phyloP scores from a whole-genome alignment of 805 yeast species.

The Nematodospora valgi region DNA sequence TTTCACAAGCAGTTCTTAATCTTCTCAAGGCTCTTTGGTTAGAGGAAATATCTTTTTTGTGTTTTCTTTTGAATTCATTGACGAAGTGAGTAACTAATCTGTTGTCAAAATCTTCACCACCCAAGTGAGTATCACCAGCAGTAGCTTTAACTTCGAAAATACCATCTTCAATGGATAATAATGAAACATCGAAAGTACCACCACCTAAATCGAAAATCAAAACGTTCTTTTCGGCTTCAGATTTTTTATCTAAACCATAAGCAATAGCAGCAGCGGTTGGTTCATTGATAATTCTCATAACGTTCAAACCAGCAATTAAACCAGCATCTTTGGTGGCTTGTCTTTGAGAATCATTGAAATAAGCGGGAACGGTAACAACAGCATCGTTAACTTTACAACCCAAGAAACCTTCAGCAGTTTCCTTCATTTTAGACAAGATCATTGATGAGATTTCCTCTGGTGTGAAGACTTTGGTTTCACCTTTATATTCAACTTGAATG shows the following conservation, averaged over 20 bases:
- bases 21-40: constrained; percentile 98
- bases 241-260: constrained; percentile 52
- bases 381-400: constrained; percentile 64
- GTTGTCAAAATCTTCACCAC: constrained; percentile 99
- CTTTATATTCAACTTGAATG: constrained; percentile 80
- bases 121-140: constrained; percentile 53
- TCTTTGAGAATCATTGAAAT: constrained; percentile 96
- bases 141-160: constrained; percentile 48
- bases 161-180: constrained; percentile 47
- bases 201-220: constrained; percentile 49
- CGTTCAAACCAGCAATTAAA: constrained; percentile 93
- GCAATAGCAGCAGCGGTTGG: constrained; percentile 86
- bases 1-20: constrained; percentile 98
- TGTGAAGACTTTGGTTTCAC: constrained; percentile 84
- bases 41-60: constrained; percentile 87
- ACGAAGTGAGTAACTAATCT: constrained; percentile 92
- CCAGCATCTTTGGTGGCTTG: constrained; percentile 99
- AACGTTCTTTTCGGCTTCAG: constrained; percentile 59
- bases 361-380: constrained; percentile 95
- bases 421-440: constrained; percentile 88
- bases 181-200: constrained; percentile 47
- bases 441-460: constrained; percentile 96
- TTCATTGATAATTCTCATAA: constrained; percentile 91
- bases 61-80: constrained; percentile 95
- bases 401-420: constrained; percentile 84